Evolutionary conservation across 2,329 filamentous ascomycete species (phyloP).

Genomic region (Microdochium nivale): DNA sequence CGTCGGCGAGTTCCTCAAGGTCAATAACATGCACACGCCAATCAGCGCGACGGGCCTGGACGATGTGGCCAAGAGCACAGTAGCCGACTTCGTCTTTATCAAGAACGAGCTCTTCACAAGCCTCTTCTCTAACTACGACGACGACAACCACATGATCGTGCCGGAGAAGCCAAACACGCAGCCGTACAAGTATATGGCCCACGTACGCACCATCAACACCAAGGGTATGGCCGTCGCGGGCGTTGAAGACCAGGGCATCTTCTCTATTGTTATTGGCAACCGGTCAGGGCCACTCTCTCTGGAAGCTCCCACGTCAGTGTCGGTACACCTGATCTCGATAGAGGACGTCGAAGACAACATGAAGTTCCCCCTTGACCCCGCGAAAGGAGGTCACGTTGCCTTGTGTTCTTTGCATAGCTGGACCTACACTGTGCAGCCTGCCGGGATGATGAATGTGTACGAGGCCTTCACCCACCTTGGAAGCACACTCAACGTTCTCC

Average conservation of each 20-base stretch:
- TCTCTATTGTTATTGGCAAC: slow-evolving; percentile 23
- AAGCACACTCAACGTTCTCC: slow-evolving; percentile 7
- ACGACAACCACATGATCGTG: background rate
- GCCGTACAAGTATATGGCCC: slow-evolving; percentile 23
- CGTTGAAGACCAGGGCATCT: slow-evolving; percentile 21
- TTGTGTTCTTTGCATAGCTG: slow-evolving; percentile 29
- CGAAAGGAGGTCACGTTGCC: slow-evolving; percentile 13
- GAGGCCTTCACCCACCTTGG: slow-evolving; percentile 21
- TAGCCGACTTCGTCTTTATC: slow-evolving; percentile 21
- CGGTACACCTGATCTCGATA: slow-evolving; percentile 27
- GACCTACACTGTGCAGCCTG: slow-evolving; percentile 27
- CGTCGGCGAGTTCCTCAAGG: slow-evolving; percentile 2
- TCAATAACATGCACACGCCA: background rate
- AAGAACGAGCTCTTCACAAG: slow-evolving; percentile 14
- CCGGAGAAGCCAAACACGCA: slow-evolving; percentile 8
- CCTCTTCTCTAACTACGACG: slow-evolving; percentile 10
- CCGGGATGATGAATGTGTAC: slow-evolving; percentile 20
- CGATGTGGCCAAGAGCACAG: slow-evolving; percentile 1
- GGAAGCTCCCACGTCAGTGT: slow-evolving; percentile 13
- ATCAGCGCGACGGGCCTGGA: background rate
- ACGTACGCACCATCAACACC: slow-evolving; percentile 30
- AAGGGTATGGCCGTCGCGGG: slow-evolving; percentile 26
- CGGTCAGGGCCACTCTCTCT: slow-evolving; percentile 22
- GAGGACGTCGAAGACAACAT: slow-evolving; percentile 24
- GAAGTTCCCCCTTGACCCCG: slow-evolving; percentile 7